Conservation (phyloP, 257 asterid species). For the Plantago elongata region DNA sequence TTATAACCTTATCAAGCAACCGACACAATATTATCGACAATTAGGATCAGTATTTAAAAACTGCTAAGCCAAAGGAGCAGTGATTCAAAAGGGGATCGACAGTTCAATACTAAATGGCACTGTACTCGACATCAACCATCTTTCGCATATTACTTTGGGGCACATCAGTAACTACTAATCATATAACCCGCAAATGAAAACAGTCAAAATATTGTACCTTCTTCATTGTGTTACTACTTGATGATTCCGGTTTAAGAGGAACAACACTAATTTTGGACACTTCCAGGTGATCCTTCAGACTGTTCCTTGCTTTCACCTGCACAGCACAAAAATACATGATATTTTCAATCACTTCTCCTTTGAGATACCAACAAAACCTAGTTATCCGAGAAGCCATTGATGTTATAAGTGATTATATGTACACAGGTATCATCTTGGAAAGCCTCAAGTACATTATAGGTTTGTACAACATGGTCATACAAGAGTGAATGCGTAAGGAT, state of each 20-base stretch:
- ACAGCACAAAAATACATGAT: constrained; percentile 11
- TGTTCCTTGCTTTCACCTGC: constrained; percentile 47
- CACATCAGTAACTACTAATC: too few species aligned
- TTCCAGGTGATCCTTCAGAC: constrained; percentile 25
- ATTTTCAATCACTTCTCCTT: constrained; percentile 9
- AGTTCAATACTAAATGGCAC: too few species aligned
- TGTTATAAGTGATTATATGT: too few species aligned
- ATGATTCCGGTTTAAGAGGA: constrained; percentile 26
- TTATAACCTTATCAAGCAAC: too few species aligned
- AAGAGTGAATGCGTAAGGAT: neutral
- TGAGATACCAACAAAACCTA: neutral
- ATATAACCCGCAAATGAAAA: neutral
- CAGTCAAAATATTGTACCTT: constrained; percentile 35
- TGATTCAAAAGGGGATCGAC: too few species aligned
- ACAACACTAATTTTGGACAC: constrained; percentile 30
- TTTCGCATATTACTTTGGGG: too few species aligned
- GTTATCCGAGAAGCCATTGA: too few species aligned
- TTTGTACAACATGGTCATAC: too few species aligned
- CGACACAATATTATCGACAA: neutral
- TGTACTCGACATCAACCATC: too few species aligned
- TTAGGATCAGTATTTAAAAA: neutral
- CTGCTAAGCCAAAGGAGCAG: too few species aligned
- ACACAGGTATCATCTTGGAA: neutral
- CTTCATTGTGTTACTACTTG: constrained; percentile 31
- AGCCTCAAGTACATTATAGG: too few species aligned